phyloP scores from a whole-genome alignment of 2,329 filamentous ascomycete species.

The Thelonectria blattea region DNA sequence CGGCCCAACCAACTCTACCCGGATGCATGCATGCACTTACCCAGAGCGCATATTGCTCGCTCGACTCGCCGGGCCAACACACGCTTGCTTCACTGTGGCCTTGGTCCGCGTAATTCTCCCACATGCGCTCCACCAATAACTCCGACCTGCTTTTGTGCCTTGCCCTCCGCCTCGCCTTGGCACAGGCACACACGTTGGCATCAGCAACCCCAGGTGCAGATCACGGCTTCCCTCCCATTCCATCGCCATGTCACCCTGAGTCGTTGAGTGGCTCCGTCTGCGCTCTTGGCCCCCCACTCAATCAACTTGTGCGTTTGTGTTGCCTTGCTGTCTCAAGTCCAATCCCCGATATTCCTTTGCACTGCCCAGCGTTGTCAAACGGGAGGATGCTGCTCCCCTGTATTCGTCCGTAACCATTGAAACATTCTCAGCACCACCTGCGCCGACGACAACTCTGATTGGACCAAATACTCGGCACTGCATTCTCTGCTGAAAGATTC shows the following conservation, averaged over 20 bases:
- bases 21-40: background rate
- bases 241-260: background rate
- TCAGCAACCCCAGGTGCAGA: slow-evolving; percentile 10
- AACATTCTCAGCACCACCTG: background rate
- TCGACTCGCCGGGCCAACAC: background rate
- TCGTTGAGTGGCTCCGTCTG: background rate
- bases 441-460: background rate
- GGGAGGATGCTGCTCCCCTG: background rate
- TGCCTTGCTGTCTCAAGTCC: background rate
- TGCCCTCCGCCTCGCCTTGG: slow-evolving; percentile 14
- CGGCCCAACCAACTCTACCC: no score
- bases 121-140: slow-evolving; percentile 7
- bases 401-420: no score
- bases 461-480: background rate
- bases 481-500: background rate
- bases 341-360: background rate
- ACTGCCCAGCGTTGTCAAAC: slow-evolving; percentile 5
- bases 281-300: background rate
- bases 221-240: slow-evolving; percentile 22
- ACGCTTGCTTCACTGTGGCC: background rate
- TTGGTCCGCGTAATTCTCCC: background rate
- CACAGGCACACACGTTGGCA: background rate
- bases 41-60: background rate
- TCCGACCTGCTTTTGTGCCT: slow-evolving; percentile 4
- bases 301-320: background rate